Conservation (phyloP, 2,329 filamentous ascomycete genomes). For the Neopestalotiopsis sp. region DNA sequence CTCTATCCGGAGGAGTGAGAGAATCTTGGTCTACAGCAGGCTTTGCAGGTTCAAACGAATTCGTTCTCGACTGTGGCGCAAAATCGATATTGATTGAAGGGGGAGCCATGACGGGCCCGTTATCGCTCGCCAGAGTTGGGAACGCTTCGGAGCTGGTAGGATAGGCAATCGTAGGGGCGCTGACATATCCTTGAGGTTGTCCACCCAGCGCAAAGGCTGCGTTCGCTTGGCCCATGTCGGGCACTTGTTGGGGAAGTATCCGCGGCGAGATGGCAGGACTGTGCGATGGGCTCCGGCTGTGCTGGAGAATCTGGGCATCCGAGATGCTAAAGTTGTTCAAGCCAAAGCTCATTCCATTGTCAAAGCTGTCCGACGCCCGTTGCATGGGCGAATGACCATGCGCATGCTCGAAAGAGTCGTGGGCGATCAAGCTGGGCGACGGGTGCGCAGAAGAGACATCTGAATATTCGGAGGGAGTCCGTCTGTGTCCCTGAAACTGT, state of each 20-base stretch:
- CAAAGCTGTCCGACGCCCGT: constrained; percentile 74
- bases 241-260: constrained; percentile 61
- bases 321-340: constrained; percentile 83
- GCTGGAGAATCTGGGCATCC: constrained; percentile 70
- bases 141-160: constrained; percentile 54
- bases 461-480: constrained; percentile 88
- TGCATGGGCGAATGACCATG: constrained; percentile 81
- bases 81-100: constrained; percentile 95
- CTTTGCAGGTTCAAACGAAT: constrained; percentile 71
- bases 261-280: constrained; percentile 71
- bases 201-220: constrained; percentile 49
- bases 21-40: constrained; percentile 75
- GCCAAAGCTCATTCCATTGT: constrained; percentile 73
- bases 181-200: constrained; percentile 45
- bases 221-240: constrained; percentile 57
- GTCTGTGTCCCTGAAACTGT: constrained; percentile 81
- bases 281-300: constrained; percentile 82
- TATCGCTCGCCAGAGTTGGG: constrained; percentile 52
- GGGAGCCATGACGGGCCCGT: constrained; percentile 79
- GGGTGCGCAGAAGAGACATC: constrained; percentile 86
- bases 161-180: constrained; percentile 50
- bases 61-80: constrained; percentile 74
- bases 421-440: constrained; percentile 80
- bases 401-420: constrained; percentile 74
- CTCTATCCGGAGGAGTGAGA: constrained; percentile 79